Evolutionary conservation across 495 filamentous ascomycete species (phyloP).

Genomic region (Hypoxylon fuscum): DNA sequence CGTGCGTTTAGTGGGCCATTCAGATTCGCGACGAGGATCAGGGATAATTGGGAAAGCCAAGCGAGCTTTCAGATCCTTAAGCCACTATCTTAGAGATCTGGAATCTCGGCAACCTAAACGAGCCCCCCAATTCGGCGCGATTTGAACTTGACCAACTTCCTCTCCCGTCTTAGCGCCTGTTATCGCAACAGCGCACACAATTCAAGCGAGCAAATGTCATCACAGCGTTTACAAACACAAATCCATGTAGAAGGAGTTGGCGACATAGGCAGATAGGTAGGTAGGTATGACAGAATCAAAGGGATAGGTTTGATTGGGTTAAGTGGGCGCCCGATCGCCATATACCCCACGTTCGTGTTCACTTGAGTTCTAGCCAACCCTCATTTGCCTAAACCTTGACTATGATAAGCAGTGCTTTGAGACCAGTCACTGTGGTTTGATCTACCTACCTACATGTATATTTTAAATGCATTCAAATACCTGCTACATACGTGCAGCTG

Average conservation of each 20-base stretch:
- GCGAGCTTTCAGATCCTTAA: too few species aligned
- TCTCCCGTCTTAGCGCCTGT: slow-evolving; percentile 21
- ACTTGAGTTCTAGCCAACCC: not conserved
- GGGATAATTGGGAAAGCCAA: slow-evolving; percentile 9
- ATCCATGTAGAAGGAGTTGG: not conserved
- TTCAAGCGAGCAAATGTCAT: slow-evolving; percentile 18
- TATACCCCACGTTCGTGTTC: not conserved
- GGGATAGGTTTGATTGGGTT: not conserved
- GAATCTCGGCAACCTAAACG: slow-evolving; percentile 10
- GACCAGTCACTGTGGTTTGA: too few species aligned
- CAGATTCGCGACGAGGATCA: slow-evolving; percentile 22
- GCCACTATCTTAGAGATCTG: slow-evolving; percentile 9
- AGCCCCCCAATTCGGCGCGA: slow-evolving; percentile 21
- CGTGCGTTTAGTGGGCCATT: slow-evolving; percentile 18
- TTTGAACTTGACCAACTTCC: slow-evolving; percentile 23
- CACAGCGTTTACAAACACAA: slow-evolving; percentile 7
- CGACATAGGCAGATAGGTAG: slow-evolving; percentile 14
- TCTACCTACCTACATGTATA: too few species aligned
- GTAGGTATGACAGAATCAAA: not conserved
- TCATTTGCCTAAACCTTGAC: too few species aligned
- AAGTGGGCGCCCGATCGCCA: not conserved
- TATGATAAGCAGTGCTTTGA: too few species aligned
- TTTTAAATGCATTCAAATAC: too few species aligned
- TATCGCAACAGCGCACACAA: slow-evolving; percentile 7
- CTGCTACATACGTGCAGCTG: too few species aligned